Evolutionary conservation across 1,284 basidiomycete species (phyloP), one percentile per base, ranked within the genome.

Genomic region (Pholiota adiposa): DNA sequence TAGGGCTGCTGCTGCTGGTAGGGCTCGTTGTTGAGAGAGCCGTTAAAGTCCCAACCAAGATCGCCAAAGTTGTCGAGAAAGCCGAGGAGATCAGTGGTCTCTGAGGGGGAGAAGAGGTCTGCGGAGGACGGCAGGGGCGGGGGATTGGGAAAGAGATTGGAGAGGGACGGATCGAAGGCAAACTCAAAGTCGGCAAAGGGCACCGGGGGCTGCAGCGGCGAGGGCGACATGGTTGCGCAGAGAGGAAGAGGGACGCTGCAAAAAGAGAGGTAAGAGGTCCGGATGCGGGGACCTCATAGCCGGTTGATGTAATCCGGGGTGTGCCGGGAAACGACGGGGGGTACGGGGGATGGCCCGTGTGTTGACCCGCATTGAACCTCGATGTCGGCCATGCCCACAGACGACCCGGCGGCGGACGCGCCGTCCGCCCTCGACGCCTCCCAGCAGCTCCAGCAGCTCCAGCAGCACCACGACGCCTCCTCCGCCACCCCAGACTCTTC

Each of bases 31-130:
- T 66, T 41, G 59, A 41, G 40, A 40, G 69, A 9, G 43, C 36
- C 44, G 52, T 83, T 78, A 61, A 85, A 76, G 60, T 89, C 87
- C 84, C 84, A 90, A 65, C 79, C 81, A 64, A 88, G 83, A 70
- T 86, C 83, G 69, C 84, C 84, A 70, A 91, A 88, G 74, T 86
- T 86, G 73, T 92, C 90, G 69, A 92, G 83, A 69, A 92, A 92
- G 58, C 87, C 86, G 64, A 90, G 81, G 60, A 92, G 75, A 72
- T 90, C 84, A 0, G 83, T 86, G 2, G 88, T 87, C 73, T 92
- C 90, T 60, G 85, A 80, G 0, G 82, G 77, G 5, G 89, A 88
- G 72, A 92, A 91, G 65, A 92, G 85, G 68, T 89, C 89, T 36
- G 88, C 84, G 12, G 89, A 89, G 0, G 89, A 77, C 0, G 88